Conservation (phyloP, 179 eudicot genomes). For the Gypsophila paniculata region DNA sequence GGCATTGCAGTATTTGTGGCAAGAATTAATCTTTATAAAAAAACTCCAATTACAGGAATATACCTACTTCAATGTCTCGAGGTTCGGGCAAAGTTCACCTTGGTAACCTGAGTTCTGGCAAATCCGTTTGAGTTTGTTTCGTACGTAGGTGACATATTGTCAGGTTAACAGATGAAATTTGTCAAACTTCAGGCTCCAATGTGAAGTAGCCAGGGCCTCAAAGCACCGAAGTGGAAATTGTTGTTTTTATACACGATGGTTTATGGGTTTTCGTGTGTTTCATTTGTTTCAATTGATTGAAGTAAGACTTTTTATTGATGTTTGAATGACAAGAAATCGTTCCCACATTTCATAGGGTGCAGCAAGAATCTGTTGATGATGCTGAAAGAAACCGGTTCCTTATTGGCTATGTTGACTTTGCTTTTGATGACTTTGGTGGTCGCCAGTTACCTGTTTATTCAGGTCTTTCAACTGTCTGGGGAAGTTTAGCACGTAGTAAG, state of each 20-base stretch:
- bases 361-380: slow-evolving; percentile 98
- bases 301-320: background rate
- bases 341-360: slow-evolving; percentile 56
- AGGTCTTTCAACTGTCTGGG: slow-evolving; percentile 98
- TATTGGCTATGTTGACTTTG: slow-evolving; percentile 87
- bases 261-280: background rate
- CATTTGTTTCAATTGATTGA: slow-evolving; percentile 5
- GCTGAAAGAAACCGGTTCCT: slow-evolving; percentile 95
- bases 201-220: background rate
- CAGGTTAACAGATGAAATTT: background rate
- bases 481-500: slow-evolving; percentile 99
- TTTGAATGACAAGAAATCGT: background rate
- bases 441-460: slow-evolving; percentile 97
- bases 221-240: background rate
- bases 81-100: too few relatives aligned
- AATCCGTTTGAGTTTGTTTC: too few relatives aligned
- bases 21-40: background rate
- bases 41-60: background rate
- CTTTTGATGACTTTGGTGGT: slow-evolving; percentile 98
- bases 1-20: background rate
- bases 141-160: background rate
- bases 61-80: too few relatives aligned
- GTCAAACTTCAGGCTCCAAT: background rate
- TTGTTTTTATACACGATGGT: background rate
- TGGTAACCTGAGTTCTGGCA: too few relatives aligned